Evolutionary conservation across 2,329 filamentous ascomycete genomes (phyloP).

Genomic region (Paracoccidioides brasiliensis): DNA sequence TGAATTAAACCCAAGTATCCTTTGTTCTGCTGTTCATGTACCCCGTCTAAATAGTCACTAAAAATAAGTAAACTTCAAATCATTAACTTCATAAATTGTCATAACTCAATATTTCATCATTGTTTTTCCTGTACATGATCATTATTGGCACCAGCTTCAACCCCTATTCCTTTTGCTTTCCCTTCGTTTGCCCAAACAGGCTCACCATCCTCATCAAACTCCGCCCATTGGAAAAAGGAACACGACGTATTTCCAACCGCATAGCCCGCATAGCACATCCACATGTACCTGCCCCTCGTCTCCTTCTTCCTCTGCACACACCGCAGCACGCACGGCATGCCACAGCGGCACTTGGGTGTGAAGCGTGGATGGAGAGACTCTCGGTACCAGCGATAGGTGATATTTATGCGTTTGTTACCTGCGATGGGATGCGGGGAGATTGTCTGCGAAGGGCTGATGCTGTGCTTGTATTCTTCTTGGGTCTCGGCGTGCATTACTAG

Average conservation of each 20-base stretch:
- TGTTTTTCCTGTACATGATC: neutral
- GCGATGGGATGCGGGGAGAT: constrained; percentile 78
- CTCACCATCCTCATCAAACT: constrained; percentile 75
- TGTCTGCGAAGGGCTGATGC: constrained; percentile 57
- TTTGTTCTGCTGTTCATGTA: no score
- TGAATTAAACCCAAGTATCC: no score
- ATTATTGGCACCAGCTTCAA: neutral
- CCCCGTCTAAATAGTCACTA: no score
- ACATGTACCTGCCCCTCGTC: constrained; percentile 71
- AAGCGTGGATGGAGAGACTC: constrained; percentile 59
- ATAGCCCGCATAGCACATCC: constrained; percentile 71
- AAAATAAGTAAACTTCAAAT: neutral
- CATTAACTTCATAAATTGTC: neutral
- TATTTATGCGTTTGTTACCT: constrained; percentile 70
- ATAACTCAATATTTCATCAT: neutral
- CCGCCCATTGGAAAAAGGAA: constrained; percentile 70
- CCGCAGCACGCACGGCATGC: constrained; percentile 53
- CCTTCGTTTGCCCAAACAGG: constrained; percentile 45
- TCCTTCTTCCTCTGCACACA: constrained; percentile 69
- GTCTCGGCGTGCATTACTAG: constrained; percentile 95
- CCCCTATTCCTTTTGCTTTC: constrained; percentile 6
- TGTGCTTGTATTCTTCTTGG: constrained; percentile 96
- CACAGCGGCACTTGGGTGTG: constrained; percentile 68
- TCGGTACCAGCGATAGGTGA: constrained; percentile 86
- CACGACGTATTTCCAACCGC: constrained; percentile 43